Evolutionary conservation across 345 rosid genomes (phyloP).

Genomic region (Nephelium lappaceum): DNA sequence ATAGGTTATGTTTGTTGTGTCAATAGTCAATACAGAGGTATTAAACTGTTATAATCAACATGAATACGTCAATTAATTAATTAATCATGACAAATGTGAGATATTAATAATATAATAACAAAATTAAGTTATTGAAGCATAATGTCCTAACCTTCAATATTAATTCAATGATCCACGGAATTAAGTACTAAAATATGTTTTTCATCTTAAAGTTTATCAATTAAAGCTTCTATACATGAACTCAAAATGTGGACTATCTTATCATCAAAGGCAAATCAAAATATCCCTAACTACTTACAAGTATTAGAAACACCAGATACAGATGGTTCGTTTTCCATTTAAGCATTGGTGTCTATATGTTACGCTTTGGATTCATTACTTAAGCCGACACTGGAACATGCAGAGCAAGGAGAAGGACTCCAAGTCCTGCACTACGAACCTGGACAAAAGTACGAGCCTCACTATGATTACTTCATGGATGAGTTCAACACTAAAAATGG

Average conservation of each 20-base stretch:
- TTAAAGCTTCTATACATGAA: neutral
- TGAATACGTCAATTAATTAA: neutral
- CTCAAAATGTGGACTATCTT: neutral
- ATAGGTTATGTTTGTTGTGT: neutral
- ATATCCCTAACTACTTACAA: neutral
- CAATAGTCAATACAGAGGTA: neutral
- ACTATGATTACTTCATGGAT: constrained; percentile 87
- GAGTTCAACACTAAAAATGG: constrained; percentile 87
- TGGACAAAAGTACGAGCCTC: constrained; percentile 96
- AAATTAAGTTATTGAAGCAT: neutral
- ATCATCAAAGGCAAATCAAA: neutral
- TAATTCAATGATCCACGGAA: neutral
- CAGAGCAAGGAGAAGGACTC: constrained; percentile 97
- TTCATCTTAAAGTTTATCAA: neutral
- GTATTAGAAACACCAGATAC: neutral
- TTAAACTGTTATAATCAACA: neutral
- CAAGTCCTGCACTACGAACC: constrained; percentile 93
- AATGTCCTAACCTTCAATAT: neutral
- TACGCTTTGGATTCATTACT: constrained; percentile 7
- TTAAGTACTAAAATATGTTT: neutral
- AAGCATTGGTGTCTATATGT: constrained; percentile 10
- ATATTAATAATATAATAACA: too few relatives aligned
- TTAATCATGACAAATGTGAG: neutral
- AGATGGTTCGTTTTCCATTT: neutral
- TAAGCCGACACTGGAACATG: constrained; percentile 18